A percentile compares a stretch with the other conserved stretches of the same genome.
Conservation (phyloP, 441 rosid species). For the Theobroma grandiflorum region DNA sequence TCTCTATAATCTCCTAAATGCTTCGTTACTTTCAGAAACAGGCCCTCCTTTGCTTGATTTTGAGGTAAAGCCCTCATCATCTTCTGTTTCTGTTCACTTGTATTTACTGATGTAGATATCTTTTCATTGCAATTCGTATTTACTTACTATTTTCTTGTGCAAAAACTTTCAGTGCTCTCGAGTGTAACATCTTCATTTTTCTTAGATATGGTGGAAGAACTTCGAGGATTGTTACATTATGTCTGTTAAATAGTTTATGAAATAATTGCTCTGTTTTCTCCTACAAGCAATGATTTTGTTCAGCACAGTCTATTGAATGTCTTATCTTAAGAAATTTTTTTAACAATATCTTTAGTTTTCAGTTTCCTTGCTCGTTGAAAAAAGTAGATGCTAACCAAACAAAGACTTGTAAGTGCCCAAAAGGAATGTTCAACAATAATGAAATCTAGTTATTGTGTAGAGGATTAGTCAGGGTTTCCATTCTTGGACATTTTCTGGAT, state of each 20-base stretch:
- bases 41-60: constrained; percentile 99
- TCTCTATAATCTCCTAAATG: constrained; percentile 81
- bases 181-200: not conserved
- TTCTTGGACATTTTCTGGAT: not conserved
- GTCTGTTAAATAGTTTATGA: not conserved
- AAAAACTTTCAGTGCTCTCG: not conserved
- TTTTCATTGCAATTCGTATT: constrained; percentile 10
- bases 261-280: constrained; percentile 11
- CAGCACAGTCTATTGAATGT: constrained; percentile 7
- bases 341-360: not conserved
- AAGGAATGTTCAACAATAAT: constrained; percentile 1
- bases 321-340: not conserved
- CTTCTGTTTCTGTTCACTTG: constrained; percentile 11
- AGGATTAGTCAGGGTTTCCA: not conserved
- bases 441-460: not conserved
- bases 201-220: constrained; percentile 6
- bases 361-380: not conserved
- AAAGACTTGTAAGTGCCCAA: not conserved
- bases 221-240: not conserved
- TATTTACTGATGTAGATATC: constrained; percentile 13
- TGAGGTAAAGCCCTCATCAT: constrained; percentile 61
- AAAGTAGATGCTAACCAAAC: constrained; percentile 1
- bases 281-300: constrained; percentile 4
- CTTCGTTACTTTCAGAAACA: constrained; percentile 82
- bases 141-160: not conserved